Percentiles rank a stretch among this genome's conserved stretches.
phyloP scores from a whole-genome alignment of 192 early-diverging fungal species.

The Linnemannia elongata region DNA sequence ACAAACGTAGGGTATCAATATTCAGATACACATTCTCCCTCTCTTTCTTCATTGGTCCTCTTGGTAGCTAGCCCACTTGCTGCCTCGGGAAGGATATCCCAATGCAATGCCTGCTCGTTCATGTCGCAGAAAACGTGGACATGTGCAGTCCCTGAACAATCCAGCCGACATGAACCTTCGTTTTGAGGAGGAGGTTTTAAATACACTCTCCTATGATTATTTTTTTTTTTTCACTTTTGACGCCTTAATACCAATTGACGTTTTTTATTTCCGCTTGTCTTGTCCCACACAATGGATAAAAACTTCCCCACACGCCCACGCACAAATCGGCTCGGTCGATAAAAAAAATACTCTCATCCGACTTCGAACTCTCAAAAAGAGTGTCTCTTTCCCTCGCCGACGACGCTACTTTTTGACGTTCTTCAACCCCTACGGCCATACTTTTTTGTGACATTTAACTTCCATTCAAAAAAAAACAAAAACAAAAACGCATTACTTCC shows the following conservation, averaged over 20 bases:
- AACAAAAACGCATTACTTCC: not conserved
- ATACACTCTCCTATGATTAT: not conserved
- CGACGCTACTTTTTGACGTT: not conserved
- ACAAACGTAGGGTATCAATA: not conserved
- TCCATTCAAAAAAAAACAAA: not conserved
- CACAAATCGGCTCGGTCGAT: not conserved
- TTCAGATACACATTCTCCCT: not conserved
- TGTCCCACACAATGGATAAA: not conserved
- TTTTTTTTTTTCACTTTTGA: not conserved
- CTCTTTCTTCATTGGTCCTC: not conserved
- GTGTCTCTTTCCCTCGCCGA: not conserved
- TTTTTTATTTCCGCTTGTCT: not conserved
- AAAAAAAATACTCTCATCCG: not conserved
- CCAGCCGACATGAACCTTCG: not conserved
- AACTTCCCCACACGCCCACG: not conserved
- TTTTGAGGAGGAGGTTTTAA: not conserved
- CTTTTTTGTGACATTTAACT: constrained; percentile 3
- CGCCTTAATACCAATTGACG: not conserved
- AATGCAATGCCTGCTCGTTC: not conserved
- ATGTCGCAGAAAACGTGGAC: no score
- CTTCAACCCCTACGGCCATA: not conserved
- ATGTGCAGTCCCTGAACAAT: no score
- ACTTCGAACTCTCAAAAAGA: not conserved
- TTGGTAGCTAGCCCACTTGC: not conserved
- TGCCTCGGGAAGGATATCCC: not conserved